A percentile compares a stretch with the other conserved stretches of the same genome.
Evolutionary conservation across 805 yeast species (phyloP).

Genomic region (Starmerella vitae): DNA sequence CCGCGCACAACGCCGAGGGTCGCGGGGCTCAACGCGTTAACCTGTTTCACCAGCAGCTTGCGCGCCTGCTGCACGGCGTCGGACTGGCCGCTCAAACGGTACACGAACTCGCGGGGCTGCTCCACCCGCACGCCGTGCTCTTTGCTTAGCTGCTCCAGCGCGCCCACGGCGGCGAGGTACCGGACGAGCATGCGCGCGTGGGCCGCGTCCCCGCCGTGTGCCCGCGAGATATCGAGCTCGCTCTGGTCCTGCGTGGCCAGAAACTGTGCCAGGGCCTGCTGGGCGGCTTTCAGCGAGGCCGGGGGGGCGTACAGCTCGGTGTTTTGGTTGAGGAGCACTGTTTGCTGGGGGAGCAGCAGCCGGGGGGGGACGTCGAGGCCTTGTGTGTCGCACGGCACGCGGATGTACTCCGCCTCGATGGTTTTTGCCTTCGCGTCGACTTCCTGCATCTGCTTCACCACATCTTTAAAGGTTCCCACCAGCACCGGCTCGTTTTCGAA

Average conservation of each 20-base stretch:
- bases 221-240: constrained; percentile 68
- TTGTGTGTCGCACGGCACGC: background rate
- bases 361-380: background rate
- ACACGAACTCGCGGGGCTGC: constrained; percentile 33
- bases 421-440: constrained; percentile 4
- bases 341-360: background rate
- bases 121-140: constrained; percentile 33
- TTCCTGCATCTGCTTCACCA: constrained; percentile 2
- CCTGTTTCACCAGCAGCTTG: constrained; percentile 57
- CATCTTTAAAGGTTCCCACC: constrained; percentile 5
- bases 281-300: constrained; percentile 45
- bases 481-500: background rate
- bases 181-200: constrained; percentile 70
- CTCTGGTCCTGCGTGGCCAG: constrained; percentile 50
- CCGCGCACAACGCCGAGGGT: constrained; percentile 51
- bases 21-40: constrained; percentile 59
- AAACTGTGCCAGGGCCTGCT: constrained; percentile 44
- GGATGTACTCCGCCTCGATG: constrained; percentile 2
- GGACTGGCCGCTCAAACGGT: constrained; percentile 48
- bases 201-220: constrained; percentile 64
- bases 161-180: constrained; percentile 34
- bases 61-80: constrained; percentile 49
- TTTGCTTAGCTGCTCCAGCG: constrained; percentile 31
- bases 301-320: constrained; percentile 51
- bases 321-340: constrained; percentile 27